Conservation (phyloP, 192 early-diverging fungal species). For the Jimgerdemannia flammicorona region DNA sequence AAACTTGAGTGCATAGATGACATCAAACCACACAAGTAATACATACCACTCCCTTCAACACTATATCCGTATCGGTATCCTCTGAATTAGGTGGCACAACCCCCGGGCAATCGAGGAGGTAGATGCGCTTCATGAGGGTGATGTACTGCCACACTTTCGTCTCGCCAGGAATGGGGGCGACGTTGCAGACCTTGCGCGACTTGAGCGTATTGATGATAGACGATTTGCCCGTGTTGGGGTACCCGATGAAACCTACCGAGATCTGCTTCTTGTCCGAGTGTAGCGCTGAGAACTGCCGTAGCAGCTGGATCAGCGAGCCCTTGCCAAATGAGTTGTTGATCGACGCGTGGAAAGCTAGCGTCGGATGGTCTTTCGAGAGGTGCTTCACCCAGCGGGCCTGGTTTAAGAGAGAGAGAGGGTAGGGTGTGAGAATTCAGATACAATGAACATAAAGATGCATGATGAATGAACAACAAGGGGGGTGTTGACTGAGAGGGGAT, state of each 20-base stretch:
- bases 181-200: constrained; percentile 95
- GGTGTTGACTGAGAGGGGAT: background rate
- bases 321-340: constrained; percentile 99
- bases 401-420: background rate
- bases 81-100: constrained; percentile 86
- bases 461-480: background rate
- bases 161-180: constrained; percentile 97
- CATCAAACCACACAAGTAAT: constrained; percentile 16
- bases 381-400: constrained; percentile 91
- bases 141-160: constrained; percentile 99
- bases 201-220: constrained; percentile 98
- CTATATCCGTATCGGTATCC: constrained; percentile 93
- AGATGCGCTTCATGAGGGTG: constrained; percentile 96
- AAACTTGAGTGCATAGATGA: background rate
- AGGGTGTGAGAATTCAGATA: background rate
- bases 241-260: constrained; percentile 96
- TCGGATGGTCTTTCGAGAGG: constrained; percentile 89
- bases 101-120: constrained; percentile 98
- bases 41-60: constrained; percentile 86
- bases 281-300: constrained; percentile 94
- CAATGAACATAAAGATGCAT: background rate
- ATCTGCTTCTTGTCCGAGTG: constrained; percentile 99
- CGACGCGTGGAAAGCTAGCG: constrained; percentile 97
- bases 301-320: constrained; percentile 92
- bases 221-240: constrained; percentile 96